Conservation (phyloP, 305 asterid species). For the Ilex paraguariensis region DNA sequence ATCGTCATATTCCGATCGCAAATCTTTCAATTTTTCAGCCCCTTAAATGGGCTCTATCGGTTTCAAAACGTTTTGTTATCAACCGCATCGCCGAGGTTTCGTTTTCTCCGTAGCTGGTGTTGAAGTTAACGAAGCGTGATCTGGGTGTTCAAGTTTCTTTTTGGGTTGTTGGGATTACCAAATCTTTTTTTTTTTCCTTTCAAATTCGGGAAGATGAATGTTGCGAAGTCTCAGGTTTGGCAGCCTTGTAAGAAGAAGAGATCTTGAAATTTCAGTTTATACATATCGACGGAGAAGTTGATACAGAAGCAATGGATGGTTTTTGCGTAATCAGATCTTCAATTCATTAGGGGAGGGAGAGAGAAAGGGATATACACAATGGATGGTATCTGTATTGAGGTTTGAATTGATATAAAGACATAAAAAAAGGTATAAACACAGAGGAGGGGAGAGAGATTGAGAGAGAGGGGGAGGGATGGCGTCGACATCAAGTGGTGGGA, state of each 20-base stretch:
- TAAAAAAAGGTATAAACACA: conserved; percentile 7
- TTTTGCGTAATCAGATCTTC: neutral
- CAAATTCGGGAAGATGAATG: conserved; percentile 42
- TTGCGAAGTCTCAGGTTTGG: conserved; percentile 89
- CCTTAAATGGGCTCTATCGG: too few species aligned
- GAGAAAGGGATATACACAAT: conserved; percentile 7
- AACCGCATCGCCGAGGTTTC: too few species aligned
- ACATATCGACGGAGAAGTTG: neutral
- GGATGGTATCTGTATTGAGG: conserved; percentile 54
- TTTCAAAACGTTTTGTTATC: too few species aligned
- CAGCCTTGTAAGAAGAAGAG: conserved; percentile 99
- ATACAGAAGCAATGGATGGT: neutral
- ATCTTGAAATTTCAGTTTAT: conserved; percentile 13
- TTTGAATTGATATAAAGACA: neutral
- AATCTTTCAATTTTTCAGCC: too few species aligned
- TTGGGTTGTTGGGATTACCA: too few species aligned
- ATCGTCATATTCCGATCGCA: too few species aligned
- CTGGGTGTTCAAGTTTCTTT: too few species aligned
- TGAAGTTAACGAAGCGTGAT: too few species aligned
- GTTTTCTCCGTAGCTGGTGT: too few species aligned
- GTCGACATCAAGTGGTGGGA: conserved; percentile 31
- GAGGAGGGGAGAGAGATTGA: conserved; percentile 9
- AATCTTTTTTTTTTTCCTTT: neutral
- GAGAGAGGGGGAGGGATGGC: conserved; percentile 42
- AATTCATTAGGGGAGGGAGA: neutral